Evolutionary conservation across 495 filamentous ascomycete genomes (phyloP).

Genomic region (Saxophila tyrrhenica): DNA sequence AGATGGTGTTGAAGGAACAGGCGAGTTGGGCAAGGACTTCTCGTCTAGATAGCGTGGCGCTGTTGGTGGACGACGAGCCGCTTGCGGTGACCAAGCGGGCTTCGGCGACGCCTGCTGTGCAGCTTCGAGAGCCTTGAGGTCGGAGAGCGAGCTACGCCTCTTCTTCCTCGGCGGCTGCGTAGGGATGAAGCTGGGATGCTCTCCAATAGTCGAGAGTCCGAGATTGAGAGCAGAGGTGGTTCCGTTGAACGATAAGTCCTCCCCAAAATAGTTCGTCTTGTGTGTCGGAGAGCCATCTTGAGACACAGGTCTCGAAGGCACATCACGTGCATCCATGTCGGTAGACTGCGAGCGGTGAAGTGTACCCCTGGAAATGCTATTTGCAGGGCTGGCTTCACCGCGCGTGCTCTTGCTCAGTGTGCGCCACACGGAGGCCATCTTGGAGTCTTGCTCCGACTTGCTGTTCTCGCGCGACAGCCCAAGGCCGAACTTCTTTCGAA

Average conservation of each 20-base stretch:
- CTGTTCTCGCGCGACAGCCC: constrained; percentile 65
- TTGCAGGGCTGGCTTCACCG: constrained; percentile 35
- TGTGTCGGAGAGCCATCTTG: constrained; percentile 41
- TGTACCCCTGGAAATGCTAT: constrained; percentile 51
- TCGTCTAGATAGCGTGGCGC: constrained; percentile 8
- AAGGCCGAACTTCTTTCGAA: constrained; percentile 73
- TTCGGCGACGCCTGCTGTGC: constrained; percentile 7
- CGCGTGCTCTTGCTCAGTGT: constrained; percentile 76
- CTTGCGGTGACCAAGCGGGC: constrained; percentile 25
- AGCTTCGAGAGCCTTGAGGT: constrained; percentile 50
- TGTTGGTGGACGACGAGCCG: constrained; percentile 5
- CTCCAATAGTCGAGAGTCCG: constrained; percentile 35
- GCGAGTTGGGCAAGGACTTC: constrained; percentile 19
- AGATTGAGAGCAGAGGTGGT: constrained; percentile 12
- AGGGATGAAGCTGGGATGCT: constrained; percentile 23
- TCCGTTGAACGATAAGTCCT: constrained; percentile 13
- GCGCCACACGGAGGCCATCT: constrained; percentile 69
- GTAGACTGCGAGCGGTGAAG: constrained; percentile 71
- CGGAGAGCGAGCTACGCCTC: constrained; percentile 82
- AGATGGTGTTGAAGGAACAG: constrained; percentile 19
- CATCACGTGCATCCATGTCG: constrained; percentile 50
- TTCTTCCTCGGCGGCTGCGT: constrained; percentile 53
- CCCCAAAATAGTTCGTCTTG: constrained; percentile 42
- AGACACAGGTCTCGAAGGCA: constrained; percentile 32
- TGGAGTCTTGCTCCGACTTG: constrained; percentile 56